Conservation (phyloP, 2,329 filamentous ascomycete genomes). For the Penicillium sclerotigenum region DNA sequence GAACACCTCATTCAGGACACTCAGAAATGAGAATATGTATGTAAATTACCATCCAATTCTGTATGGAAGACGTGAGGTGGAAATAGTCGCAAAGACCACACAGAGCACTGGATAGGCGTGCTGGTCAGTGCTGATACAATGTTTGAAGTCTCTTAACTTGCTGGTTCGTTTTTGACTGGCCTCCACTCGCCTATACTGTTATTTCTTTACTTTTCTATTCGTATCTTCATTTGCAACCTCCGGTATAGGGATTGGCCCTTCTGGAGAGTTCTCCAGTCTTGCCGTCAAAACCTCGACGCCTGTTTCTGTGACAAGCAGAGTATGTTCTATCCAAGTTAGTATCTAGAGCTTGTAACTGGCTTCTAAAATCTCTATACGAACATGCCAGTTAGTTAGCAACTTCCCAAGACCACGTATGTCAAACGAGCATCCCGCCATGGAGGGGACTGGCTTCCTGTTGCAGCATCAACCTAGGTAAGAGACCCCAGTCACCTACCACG, state of each 20-base stretch:
- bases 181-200: neutral
- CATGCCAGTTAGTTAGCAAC: no score
- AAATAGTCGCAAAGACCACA: neutral
- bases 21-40: no score
- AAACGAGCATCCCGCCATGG: no score
- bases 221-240: neutral
- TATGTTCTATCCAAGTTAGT: conserved; percentile 57
- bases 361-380: conserved; percentile 1
- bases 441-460: no score
- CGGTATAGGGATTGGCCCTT: conserved; percentile 62
- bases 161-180: neutral
- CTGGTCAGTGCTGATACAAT: neutral
- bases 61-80: no score
- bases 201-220: neutral
- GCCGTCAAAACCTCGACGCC: conserved; percentile 75
- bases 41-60: no score
- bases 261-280: conserved; percentile 63
- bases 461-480: no score
- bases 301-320: conserved; percentile 72
- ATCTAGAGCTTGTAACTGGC: neutral
- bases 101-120: neutral
- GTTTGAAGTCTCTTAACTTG: neutral
- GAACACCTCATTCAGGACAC: no score
- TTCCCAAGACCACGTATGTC: no score
- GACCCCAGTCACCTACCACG: no score